A percentile compares a stretch with the other conserved stretches of the same genome.
phyloP scores from a whole-genome alignment of 2,329 filamentous ascomycete genomes.

The Rhinocladiella similis region DNA sequence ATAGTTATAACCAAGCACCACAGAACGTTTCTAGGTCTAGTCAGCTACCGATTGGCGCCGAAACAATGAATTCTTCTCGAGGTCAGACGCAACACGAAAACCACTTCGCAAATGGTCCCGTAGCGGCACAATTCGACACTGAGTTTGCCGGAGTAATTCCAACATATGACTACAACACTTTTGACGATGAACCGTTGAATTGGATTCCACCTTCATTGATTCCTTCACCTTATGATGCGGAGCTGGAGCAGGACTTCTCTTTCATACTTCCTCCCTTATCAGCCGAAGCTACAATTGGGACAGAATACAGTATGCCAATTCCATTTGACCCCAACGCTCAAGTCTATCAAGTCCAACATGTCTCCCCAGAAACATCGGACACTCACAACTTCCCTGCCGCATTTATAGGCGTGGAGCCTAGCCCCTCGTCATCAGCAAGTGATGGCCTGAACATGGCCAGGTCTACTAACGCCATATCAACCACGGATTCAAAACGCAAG shows the following conservation, averaged over 20 bases:
- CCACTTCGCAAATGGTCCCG: conserved; percentile 4
- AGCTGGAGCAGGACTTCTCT: conserved; percentile 38
- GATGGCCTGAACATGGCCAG: conserved; percentile 15
- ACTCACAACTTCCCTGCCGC: conserved; percentile 6
- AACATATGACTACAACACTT: conserved; percentile 38
- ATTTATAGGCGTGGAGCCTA: conserved; percentile 14
- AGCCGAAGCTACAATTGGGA: conserved; percentile 10
- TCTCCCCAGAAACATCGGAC: conserved; percentile 42
- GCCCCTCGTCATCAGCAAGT: conserved; percentile 23
- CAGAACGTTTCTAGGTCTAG: neutral
- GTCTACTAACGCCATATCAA: conserved; percentile 4
- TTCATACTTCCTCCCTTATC: conserved; percentile 24
- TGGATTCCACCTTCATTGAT: conserved; percentile 40
- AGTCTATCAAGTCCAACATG: conserved; percentile 35
- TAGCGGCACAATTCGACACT: conserved; percentile 2
- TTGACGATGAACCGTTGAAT: conserved; percentile 36
- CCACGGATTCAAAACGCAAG: conserved; percentile 21
- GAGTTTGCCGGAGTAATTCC: conserved; percentile 7
- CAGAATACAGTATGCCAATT: conserved; percentile 16
- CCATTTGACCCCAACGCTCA: conserved; percentile 9
- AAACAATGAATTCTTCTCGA: neutral
- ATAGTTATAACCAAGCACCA: neutral
- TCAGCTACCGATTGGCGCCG: neutral
- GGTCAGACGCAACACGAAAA: conserved; percentile 7
- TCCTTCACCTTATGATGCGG: conserved; percentile 38